These are phyloP conservation scores for Aspergillus tanneri DNA, from an alignment of 2,329 filamentous ascomycete species.

Conservation along the genomic window DNA sequence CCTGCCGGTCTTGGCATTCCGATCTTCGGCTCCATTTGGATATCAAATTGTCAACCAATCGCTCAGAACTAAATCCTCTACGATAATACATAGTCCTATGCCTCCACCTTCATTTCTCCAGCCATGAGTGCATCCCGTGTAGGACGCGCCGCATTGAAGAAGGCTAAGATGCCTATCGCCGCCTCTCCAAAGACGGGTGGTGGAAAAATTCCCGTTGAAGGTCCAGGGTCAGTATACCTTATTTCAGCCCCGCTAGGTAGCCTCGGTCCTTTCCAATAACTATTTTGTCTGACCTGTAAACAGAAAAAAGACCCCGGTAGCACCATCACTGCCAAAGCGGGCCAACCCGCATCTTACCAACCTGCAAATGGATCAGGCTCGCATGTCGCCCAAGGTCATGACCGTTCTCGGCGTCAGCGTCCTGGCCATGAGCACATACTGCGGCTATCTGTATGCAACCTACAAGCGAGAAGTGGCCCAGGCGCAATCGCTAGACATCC, in stretches of 20 bases:
- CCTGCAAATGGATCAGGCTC: conserved; percentile 17
- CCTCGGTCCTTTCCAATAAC: neutral
- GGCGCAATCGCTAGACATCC: conserved; percentile 33
- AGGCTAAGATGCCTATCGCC: conserved; percentile 23
- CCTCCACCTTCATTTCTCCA: neutral
- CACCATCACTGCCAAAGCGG: conserved; percentile 22
- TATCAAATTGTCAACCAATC: too few species aligned
- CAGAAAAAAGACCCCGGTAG: conserved; percentile 14
- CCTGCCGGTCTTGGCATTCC: conserved; percentile 6
- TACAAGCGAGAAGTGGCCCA: conserved; percentile 40
- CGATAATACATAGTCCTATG: too few species aligned
- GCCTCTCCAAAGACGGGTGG: conserved; percentile 16
- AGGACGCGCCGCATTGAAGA: conserved; percentile 23
- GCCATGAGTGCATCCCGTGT: conserved; percentile 29
- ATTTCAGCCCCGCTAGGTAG: neutral
- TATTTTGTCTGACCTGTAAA: conserved; percentile 10
- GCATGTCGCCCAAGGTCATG: conserved; percentile 35
- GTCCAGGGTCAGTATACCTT: conserved; percentile 21
- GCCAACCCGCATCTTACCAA: conserved; percentile 26
- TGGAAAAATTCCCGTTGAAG: conserved; percentile 12
- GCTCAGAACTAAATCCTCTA: too few species aligned
- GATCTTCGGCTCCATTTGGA: conserved; percentile 3
- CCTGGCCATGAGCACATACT: conserved; percentile 45
- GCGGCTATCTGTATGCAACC: conserved; percentile 44
- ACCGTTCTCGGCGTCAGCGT: conserved; percentile 40